Percentiles rank a stretch among this genome's conserved stretches.
phyloP scores from a whole-genome alignment of 2,329 filamentous ascomycete genomes.

The Westerdykella sp. region DNA sequence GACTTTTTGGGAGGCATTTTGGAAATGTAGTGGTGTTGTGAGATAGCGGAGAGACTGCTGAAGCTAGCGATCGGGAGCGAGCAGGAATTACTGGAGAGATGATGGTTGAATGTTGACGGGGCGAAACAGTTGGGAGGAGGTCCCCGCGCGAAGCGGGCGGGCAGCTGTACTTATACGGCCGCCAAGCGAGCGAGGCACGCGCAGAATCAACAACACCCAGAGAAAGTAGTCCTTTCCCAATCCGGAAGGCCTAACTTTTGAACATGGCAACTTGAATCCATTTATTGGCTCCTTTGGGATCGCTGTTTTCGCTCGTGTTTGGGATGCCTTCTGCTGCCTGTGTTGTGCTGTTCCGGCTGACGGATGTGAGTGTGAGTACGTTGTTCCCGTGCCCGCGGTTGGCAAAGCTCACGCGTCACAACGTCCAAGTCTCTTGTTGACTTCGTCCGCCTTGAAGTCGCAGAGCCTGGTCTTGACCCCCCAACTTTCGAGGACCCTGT shows the following conservation, averaged over 20 bases:
- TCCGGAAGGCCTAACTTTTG: not conserved
- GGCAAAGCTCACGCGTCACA: too few species aligned
- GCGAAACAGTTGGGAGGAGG: not conserved
- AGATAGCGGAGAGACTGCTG: constrained; percentile 22
- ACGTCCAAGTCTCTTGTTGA: too few species aligned
- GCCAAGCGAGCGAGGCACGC: not conserved
- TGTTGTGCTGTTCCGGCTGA: not conserved
- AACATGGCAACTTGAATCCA: too few species aligned
- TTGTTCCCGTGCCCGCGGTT: too few species aligned
- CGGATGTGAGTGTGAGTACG: too few species aligned
- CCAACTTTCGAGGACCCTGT: too few species aligned
- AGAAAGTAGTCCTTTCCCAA: not conserved
- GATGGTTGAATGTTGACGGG: too few species aligned
- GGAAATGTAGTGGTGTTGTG: constrained; percentile 16
- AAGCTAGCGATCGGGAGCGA: constrained; percentile 28
- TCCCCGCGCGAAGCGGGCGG: not conserved
- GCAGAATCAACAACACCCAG: not conserved
- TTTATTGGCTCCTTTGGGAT: not conserved
- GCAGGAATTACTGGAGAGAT: constrained; percentile 11
- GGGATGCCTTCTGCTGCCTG: not conserved
- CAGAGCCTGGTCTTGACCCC: too few species aligned
- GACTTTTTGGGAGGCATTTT: constrained; percentile 63
- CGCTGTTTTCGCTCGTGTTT: not conserved
- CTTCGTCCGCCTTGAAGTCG: too few species aligned
- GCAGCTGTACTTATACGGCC: not conserved